Percentiles rank a stretch among this genome's conserved stretches.
These are phyloP conservation scores for Arachis hypogaea DNA, from an alignment of 306 rosid genomes.

Conservation along the genomic window DNA sequence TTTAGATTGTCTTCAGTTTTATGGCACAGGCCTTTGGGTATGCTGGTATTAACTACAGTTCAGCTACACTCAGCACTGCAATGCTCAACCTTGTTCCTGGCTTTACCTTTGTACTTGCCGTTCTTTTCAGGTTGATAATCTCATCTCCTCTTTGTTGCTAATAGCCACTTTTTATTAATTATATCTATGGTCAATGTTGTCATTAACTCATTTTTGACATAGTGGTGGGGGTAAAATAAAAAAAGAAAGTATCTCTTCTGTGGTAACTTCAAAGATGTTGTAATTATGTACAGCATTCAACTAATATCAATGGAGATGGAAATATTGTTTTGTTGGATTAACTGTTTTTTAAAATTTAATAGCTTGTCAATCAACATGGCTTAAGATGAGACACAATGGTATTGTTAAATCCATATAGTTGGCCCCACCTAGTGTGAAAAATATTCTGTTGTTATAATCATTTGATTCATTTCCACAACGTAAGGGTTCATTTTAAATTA, in stretches of 20 bases:
- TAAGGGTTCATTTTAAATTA: background rate
- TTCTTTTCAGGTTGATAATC: constrained; percentile 54
- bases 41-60: constrained; percentile 74
- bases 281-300: background rate
- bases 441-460: background rate
- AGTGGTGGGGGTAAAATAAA: background rate
- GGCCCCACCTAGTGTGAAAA: background rate
- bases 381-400: background rate
- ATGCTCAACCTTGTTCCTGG: constrained; percentile 84
- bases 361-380: background rate
- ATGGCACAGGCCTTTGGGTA: constrained; percentile 66
- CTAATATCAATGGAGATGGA: constrained; percentile 9
- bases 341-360: background rate
- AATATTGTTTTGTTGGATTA: background rate
- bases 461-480: background rate
- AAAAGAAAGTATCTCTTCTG: background rate
- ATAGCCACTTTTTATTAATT: background rate
- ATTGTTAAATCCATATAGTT: background rate
- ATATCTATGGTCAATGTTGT: background rate
- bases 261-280: background rate
- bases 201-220: background rate
- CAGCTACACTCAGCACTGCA: constrained; percentile 74
- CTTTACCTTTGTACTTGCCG: constrained; percentile 70
- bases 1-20: constrained; percentile 38
- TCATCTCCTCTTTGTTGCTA: background rate